Base-by-base conservation (phyloP, 139 green algal species). In the Tetradesmus lagerheimii region DNA sequence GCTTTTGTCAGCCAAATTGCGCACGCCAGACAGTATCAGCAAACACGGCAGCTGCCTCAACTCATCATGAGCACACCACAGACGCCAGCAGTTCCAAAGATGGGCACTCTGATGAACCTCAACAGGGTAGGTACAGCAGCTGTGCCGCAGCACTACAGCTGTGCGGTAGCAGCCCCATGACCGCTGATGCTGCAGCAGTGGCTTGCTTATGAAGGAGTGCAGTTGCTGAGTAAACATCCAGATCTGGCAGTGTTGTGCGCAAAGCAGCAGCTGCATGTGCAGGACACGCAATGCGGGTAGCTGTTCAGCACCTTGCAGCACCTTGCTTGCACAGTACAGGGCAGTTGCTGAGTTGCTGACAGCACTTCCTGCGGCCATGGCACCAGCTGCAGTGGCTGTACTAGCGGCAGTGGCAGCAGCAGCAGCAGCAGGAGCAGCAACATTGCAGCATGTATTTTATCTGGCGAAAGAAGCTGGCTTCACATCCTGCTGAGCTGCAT, bases 51-150 rank as follows among this genome's bases (percentile, higher is more conserved):
- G 80, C 27, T 71, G 43, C 80, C 45, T 6, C 71, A 79, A 4
- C 31, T 25, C 37, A 39, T 38, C n/a, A 86, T 86, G 80, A 31
- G 41, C 25, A 88, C 37, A 16, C 84, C 84, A 57, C 84, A 82
- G 66, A 83, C 67, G 39, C 85, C 85, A 18, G 53, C 57, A n/a
- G 85, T 71, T 9, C 85, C 85, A 2, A 83, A 74, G 34, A 81
- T 89, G 43, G 85, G 85, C 29, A 83, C 66, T 12, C 66, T 89
- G 38, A 64, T 89, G 38, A 89, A 89, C 53, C 16, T 89, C 4
- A 89, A 74, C 85, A 83, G 85, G 85, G 85, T 89, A 43, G 27
- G 85, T 62, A 20, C 47, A 39, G 57, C 57, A 71, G 57, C 57
- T 71, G 57, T 15, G 25, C 4, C 45, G 45, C 57, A 15, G 20